A percentile compares a stretch with the other conserved stretches of the same genome.
phyloP scores from a whole-genome alignment of 2,329 filamentous ascomycete species.

The Fusarium caatingaense region DNA sequence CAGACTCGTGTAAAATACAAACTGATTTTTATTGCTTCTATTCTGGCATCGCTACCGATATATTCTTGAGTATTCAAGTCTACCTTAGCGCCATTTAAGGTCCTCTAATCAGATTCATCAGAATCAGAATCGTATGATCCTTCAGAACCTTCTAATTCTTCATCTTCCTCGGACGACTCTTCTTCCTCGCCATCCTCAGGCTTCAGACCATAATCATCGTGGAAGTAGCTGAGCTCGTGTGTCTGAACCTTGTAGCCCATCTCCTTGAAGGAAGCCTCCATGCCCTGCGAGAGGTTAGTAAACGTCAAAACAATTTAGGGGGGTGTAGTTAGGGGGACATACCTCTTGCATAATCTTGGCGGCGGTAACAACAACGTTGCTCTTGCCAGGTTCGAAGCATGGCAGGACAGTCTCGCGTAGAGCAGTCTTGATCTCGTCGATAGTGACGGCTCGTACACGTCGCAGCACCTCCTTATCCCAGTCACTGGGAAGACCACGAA shows the following conservation, averaged over 20 bases:
- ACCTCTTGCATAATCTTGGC: constrained; percentile 87
- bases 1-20: constrained; percentile 39
- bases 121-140: constrained; percentile 50
- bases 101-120: constrained; percentile 43
- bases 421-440: constrained; percentile 79
- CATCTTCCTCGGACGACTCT: constrained; percentile 61
- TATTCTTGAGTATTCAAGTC: constrained; percentile 27
- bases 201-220: constrained; percentile 89
- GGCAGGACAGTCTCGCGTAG: constrained; percentile 81
- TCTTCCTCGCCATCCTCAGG: constrained; percentile 70
- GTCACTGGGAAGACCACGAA: constrained; percentile 78
- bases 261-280: constrained; percentile 78
- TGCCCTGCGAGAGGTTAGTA: constrained; percentile 73
- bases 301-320: too few relatives aligned
- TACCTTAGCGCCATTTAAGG: constrained; percentile 20
- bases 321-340: constrained; percentile 57
- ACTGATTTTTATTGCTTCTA: constrained; percentile 17
- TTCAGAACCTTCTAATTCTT: constrained; percentile 49
- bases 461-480: constrained; percentile 83
- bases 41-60: constrained; percentile 38
- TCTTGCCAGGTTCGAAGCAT: constrained; percentile 81
- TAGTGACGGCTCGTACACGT: constrained; percentile 78
- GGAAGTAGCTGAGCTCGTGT: constrained; percentile 80
- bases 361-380: constrained; percentile 90
- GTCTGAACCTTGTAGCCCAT: constrained; percentile 84